phyloP scores from a whole-genome alignment of 768 basidiomycete species.

The Mycena crocata region DNA sequence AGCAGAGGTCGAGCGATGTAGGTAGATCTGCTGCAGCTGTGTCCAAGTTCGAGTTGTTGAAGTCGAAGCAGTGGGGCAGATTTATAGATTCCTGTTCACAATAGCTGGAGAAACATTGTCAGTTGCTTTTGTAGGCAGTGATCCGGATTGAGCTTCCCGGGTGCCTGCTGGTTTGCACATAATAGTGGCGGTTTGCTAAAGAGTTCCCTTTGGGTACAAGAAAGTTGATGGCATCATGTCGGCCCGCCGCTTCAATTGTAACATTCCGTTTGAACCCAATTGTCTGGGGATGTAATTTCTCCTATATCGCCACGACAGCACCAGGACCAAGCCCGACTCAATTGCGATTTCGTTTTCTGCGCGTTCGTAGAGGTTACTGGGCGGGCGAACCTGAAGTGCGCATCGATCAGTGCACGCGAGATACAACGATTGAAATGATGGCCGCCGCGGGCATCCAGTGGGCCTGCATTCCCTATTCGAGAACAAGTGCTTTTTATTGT shows the following conservation, averaged over 20 bases:
- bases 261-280: constrained; percentile 5
- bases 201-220: constrained; percentile 6
- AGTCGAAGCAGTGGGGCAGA: not conserved
- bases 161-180: constrained; percentile 16
- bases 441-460: too few species aligned
- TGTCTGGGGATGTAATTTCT: too few species aligned
- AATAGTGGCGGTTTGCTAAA: not conserved
- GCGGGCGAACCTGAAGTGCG: too few species aligned
- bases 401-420: too few species aligned
- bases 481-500: not conserved
- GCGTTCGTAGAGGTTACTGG: too few species aligned
- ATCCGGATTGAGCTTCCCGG: constrained; percentile 4
- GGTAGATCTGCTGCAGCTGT: too few species aligned
- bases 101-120: constrained; percentile 17
- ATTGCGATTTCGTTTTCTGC: too few species aligned
- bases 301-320: too few species aligned
- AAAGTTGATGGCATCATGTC: constrained; percentile 15
- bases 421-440: too few species aligned
- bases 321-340: too few species aligned
- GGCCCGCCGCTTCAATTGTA: constrained; percentile 21
- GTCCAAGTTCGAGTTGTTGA: constrained; percentile 3
- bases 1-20: too few species aligned
- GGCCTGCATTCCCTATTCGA: not conserved
- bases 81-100: constrained; percentile 26
- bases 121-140: constrained; percentile 14